phyloP scores from a whole-genome alignment of 2,329 filamentous ascomycete genomes.

The Diaporthe aspalathi region DNA sequence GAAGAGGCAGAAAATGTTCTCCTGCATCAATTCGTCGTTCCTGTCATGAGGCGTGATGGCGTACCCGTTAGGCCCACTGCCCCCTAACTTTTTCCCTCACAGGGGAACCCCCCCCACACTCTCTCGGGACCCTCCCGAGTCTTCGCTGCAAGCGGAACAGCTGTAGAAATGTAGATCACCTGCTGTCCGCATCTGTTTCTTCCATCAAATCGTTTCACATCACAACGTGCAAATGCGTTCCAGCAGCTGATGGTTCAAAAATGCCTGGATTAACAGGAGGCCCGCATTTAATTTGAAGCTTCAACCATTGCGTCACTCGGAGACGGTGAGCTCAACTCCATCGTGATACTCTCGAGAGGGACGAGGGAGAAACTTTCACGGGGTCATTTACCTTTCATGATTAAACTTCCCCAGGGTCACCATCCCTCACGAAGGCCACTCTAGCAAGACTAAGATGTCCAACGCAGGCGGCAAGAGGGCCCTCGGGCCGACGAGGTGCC shows the following conservation, averaged over 20 bases:
- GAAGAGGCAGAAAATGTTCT: neutral
- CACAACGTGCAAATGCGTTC: neutral
- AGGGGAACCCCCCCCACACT: conserved; percentile 4
- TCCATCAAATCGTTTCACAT: neutral
- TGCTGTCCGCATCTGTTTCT: neutral
- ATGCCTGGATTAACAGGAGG: neutral
- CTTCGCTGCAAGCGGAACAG: conserved; percentile 15
- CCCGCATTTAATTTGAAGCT: neutral
- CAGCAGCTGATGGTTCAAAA: neutral
- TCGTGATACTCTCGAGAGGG: neutral
- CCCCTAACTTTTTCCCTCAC: conserved; percentile 13
- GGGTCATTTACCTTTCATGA: neutral
- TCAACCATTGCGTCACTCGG: neutral
- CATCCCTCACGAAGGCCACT: neutral
- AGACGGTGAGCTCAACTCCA: neutral
- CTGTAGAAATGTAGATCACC: neutral
- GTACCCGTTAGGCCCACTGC: neutral
- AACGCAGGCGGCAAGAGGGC: neutral
- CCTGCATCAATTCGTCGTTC: neutral
- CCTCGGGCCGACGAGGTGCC: neutral
- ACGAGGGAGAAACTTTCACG: neutral
- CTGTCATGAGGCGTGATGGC: neutral
- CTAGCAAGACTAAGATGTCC: neutral
- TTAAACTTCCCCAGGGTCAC: conserved; percentile 2
- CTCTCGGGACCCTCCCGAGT: neutral